Conservation (phyloP, 192 early-diverging fungal genomes). For the Coemansia sp. region DNA sequence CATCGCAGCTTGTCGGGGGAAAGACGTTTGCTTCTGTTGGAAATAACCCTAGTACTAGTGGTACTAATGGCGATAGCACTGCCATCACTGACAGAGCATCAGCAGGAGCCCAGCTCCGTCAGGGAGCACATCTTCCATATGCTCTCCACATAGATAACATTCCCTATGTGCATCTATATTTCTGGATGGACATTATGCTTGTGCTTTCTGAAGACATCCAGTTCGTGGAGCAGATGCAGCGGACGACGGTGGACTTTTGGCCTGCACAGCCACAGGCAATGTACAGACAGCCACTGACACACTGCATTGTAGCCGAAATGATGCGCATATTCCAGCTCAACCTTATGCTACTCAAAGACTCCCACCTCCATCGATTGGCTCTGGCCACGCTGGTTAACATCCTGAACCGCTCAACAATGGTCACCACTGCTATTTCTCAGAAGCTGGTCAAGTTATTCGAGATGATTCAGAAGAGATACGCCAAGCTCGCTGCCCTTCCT, state of each 20-base stretch:
- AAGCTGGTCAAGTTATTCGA: conserved; percentile 48
- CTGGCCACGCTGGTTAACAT: conserved; percentile 41
- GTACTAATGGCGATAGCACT: neutral
- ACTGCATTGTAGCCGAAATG: conserved; percentile 35
- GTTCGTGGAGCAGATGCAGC: conserved; percentile 44
- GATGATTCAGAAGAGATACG: conserved; percentile 35
- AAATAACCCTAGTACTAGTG: neutral
- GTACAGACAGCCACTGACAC: conserved; percentile 37
- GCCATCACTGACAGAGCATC: conserved; percentile 3
- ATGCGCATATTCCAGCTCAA: conserved; percentile 51
- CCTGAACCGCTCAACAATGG: conserved; percentile 21
- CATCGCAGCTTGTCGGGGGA: neutral
- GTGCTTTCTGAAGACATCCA: conserved; percentile 28
- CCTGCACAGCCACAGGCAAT: conserved; percentile 27
- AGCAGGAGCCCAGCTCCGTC: conserved; percentile 23
- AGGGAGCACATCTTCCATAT: conserved; percentile 17
- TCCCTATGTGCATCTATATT: conserved; percentile 37
- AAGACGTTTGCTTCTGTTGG: conserved; percentile 1
- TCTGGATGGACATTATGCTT: conserved; percentile 37
- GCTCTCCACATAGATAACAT: conserved; percentile 29
- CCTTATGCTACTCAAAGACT: conserved; percentile 43
- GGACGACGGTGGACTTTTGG: conserved; percentile 43
- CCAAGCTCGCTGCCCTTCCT: conserved; percentile 16
- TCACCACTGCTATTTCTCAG: conserved; percentile 33
- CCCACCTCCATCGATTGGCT: conserved; percentile 33